Base-by-base conservation (phyloP, 139 green algal genomes). In the Chlorella sp. region DNA sequence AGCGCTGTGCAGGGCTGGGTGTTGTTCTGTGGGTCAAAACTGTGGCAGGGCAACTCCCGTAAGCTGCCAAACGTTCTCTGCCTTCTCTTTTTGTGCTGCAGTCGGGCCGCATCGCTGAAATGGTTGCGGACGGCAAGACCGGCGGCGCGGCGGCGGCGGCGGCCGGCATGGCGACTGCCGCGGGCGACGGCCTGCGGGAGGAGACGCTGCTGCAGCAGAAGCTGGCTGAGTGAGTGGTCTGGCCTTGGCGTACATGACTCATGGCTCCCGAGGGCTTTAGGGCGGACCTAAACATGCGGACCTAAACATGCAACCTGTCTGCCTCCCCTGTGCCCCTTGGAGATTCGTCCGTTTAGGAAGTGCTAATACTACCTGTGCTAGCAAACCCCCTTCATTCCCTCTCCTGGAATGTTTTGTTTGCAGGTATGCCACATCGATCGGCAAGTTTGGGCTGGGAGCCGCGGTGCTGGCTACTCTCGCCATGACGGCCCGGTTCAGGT, bases 191-290 rank as follows among this genome's bases (percentile, higher is more conserved):
- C 30, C 43, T 86, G 62, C 75, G 84, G 22, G 88, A 96, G 83
- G 85, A 90, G 38, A 98, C 95, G 9, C 73, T 92, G 40, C 90
- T 98, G 75, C 88, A 92, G 73, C 74, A 88, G 36, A 95, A 96
- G 89, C 92, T 98, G 76, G 92, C 95, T 67, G 82, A 82, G 9
- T 60, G 51, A 60, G 51, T 24, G 8, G n/a, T n/a, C n/a, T n/a
- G n/a, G n/a, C n/a, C n/a, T n/a, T n/a, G n/a, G n/a, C n/a, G n/a
- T n/a, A n/a, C n/a, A n/a, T n/a, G n/a, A n/a, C n/a, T n/a, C n/a
- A n/a, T n/a, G n/a, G n/a, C n/a, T n/a, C n/a, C n/a, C n/a, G n/a
- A n/a, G n/a, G n/a, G n/a, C n/a, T n/a, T n/a, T n/a, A n/a, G n/a
- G n/a, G n/a, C n/a, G n/a, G n/a, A n/a, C n/a, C n/a, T n/a, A n/a